Evolutionary conservation across 1,139 yeast species (phyloP).

Genomic region (Hyphopichia wangnamkhiaoensis): DNA sequence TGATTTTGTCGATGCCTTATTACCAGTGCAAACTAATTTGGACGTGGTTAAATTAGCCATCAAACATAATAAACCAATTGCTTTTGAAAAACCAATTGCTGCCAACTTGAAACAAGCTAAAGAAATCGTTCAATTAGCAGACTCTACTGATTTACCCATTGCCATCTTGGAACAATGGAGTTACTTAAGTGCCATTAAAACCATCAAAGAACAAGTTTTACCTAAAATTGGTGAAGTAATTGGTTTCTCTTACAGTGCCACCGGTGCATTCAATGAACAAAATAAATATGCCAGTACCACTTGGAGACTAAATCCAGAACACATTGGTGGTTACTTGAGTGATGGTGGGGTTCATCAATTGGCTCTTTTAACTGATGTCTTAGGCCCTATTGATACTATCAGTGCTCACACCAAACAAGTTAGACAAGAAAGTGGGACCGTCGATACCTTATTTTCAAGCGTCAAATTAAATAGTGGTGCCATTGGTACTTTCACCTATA

Average conservation of each 20-base stretch:
- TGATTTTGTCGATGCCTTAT: constrained; percentile 77
- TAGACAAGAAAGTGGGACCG: constrained; percentile 73
- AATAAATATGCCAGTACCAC: constrained; percentile 69
- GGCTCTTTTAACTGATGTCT: constrained; percentile 79
- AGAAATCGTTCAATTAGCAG: constrained; percentile 69
- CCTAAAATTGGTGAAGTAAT: constrained; percentile 73
- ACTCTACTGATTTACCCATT: constrained; percentile 62
- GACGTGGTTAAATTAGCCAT: constrained; percentile 68
- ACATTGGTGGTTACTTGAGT: constrained; percentile 85
- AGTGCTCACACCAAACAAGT: constrained; percentile 77
- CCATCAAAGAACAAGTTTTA: constrained; percentile 53
- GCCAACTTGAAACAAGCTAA: constrained; percentile 78
- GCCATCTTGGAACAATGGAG: constrained; percentile 85
- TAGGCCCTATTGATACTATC: constrained; percentile 70
- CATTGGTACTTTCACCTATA: constrained; percentile 88
- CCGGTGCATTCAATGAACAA: constrained; percentile 71
- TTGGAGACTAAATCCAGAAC: constrained; percentile 90
- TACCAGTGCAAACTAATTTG: constrained; percentile 81
- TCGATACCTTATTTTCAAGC: constrained; percentile 75
- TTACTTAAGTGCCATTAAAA: constrained; percentile 57
- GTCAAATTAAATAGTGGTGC: constrained; percentile 60
- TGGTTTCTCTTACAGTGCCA: constrained; percentile 76
- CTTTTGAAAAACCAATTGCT: constrained; percentile 89
- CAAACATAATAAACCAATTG: constrained; percentile 71
- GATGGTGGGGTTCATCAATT: constrained; percentile 97